phyloP scores from a whole-genome alignment of 2,329 filamentous ascomycete species.

The Alternaria alternata region DNA sequence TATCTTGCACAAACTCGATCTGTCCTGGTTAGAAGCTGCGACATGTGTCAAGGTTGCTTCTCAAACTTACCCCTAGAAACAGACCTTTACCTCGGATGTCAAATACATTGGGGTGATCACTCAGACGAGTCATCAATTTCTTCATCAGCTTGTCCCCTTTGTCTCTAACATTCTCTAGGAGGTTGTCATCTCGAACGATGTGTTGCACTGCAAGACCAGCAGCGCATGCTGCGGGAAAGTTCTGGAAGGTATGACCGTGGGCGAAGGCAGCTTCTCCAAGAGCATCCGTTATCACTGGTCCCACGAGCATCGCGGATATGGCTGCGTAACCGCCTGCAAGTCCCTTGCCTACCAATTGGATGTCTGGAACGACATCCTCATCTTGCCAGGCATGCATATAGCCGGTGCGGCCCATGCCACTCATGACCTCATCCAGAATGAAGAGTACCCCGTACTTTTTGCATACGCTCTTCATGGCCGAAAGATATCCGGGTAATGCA shows the following conservation, averaged over 20 bases:
- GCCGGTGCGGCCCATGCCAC: slow-evolving; percentile 68
- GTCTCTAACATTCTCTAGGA: slow-evolving; percentile 65
- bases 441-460: slow-evolving; percentile 75
- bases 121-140: slow-evolving; percentile 56
- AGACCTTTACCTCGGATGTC: slow-evolving; percentile 68
- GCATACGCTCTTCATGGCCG: slow-evolving; percentile 73
- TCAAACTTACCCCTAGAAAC: slow-evolving; percentile 62
- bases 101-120: slow-evolving; percentile 61
- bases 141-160: slow-evolving; percentile 62
- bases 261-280: slow-evolving; percentile 60
- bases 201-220: slow-evolving; percentile 70
- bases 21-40: slow-evolving; percentile 31
- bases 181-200: slow-evolving; percentile 64
- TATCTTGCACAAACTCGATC: slow-evolving; percentile 68
- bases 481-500: slow-evolving; percentile 72
- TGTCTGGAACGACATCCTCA: slow-evolving; percentile 67
- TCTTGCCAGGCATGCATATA: slow-evolving; percentile 70
- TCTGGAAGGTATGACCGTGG: slow-evolving; percentile 71
- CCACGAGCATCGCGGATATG: slow-evolving; percentile 67
- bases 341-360: slow-evolving; percentile 72
- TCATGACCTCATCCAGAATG: slow-evolving; percentile 84
- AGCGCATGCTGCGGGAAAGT: slow-evolving; percentile 66
- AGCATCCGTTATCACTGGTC: slow-evolving; percentile 59
- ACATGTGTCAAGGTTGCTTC: background rate
- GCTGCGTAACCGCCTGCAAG: slow-evolving; percentile 70